Evolutionary conservation across 805 yeast species (phyloP), one percentile per base, ranked within the genome.

Genomic region (Barnettozyma sp.): DNA sequence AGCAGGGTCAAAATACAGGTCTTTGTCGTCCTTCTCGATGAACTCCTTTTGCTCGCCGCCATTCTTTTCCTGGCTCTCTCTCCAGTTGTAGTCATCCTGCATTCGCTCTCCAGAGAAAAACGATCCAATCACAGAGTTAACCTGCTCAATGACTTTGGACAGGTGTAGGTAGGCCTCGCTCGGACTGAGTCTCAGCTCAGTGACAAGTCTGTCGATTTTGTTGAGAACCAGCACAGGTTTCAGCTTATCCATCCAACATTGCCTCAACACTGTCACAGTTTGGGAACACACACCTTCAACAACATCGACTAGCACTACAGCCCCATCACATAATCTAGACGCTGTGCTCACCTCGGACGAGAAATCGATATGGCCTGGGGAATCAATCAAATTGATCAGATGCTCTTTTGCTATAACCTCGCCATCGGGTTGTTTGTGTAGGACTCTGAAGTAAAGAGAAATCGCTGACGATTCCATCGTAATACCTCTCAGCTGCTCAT

Each of bases 341-440:
- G 97, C 95, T 0, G 96, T 84, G 19, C 95, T 84, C 0, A 92
- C 99, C 55, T 92, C 99, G 10, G 94, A 82, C 1, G 95, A 82
- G 57, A 92, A 92, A 60, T 92, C 99, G 41, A 92, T 86, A 52
- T 92, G 99, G n/a, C 99, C 99, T 0, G 99, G 99, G 0, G 97
- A 90, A 59, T 92, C 99, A 39, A 92, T 90, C 49, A 92, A 70
- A 54, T 92, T 92, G 53, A 92, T 81, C 37, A 92, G 63, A 59
- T 84, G 83, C 52, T 92, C 96, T 27, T 74, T 75, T 26, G 80
- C 71, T n/a, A 62, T 39, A 9, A 65, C 62, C 3, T 49, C 52
- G 6, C 62, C 68, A 26, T 56, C 59, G 30, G 59, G 63, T 19
- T 58, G 60, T 37, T 62, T 63, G 41, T 65, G 69, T 42, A 79